Percentiles rank a stretch among this genome's conserved stretches.
phyloP scores from a whole-genome alignment of 768 basidiomycete genomes.

The Russula abietina region DNA sequence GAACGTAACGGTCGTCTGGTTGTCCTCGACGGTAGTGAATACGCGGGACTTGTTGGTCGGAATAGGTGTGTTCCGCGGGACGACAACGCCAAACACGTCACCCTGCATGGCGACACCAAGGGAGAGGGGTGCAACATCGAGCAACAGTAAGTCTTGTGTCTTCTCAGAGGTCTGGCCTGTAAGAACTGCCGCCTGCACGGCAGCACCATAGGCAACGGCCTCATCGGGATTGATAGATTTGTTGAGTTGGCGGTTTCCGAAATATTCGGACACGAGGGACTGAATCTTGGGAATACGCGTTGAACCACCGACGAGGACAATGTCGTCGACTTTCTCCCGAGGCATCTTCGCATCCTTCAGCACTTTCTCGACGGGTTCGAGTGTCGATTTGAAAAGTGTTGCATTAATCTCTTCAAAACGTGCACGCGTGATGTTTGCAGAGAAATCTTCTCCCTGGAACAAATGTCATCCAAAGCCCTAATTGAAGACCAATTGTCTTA shows the following conservation, averaged over 20 bases:
- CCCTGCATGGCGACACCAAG: constrained; percentile 99
- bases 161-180: constrained; percentile 98
- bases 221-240: constrained; percentile 99
- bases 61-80: constrained; percentile 98
- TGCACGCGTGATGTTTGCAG: constrained; percentile 96
- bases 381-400: constrained; percentile 87
- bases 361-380: constrained; percentile 98
- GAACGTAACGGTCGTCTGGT: constrained; percentile 99
- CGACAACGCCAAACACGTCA: constrained; percentile 98
- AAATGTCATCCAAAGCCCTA: constrained; percentile 14
- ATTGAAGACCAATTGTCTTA: constrained; percentile 30
- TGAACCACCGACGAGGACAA: constrained; percentile 98
- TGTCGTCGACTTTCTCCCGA: constrained; percentile 96
- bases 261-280: constrained; percentile 96
- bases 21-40: constrained; percentile 99
- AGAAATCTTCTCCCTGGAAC: constrained; percentile 89
- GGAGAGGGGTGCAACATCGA: constrained; percentile 96
- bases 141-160: constrained; percentile 95
- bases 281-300: constrained; percentile 99
- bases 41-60: constrained; percentile 98
- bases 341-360: constrained; percentile 98
- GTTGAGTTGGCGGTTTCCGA: constrained; percentile 96
- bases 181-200: constrained; percentile 98
- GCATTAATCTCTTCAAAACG: constrained; percentile 99
- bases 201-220: constrained; percentile 99